phyloP scores from a whole-genome alignment of 2,329 filamentous ascomycete genomes.

The Paradendryphiella salina region DNA sequence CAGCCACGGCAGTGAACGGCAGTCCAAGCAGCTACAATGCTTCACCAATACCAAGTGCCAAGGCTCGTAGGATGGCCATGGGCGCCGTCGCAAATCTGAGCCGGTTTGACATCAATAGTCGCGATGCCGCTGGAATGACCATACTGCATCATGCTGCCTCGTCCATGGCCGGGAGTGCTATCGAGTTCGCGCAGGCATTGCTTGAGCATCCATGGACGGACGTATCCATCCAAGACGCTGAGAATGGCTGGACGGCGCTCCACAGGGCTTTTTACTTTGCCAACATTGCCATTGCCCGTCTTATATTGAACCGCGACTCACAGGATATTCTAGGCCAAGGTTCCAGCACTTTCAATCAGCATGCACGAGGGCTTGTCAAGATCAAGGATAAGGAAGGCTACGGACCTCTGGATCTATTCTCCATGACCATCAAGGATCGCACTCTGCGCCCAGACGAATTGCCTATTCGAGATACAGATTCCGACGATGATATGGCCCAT shows the following conservation, averaged over 20 bases:
- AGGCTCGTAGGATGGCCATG: constrained; percentile 39
- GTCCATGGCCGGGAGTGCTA: constrained; percentile 68
- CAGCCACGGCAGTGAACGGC: constrained; percentile 46
- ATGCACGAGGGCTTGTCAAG: constrained; percentile 79
- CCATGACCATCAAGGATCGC: constrained; percentile 80
- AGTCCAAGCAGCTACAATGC: constrained; percentile 54
- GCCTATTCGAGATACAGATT: constrained; percentile 52
- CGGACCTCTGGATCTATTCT: constrained; percentile 91
- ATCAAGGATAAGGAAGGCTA: constrained; percentile 95
- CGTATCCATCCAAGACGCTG: constrained; percentile 81
- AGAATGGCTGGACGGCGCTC: constrained; percentile 94
- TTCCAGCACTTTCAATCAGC: constrained; percentile 60
- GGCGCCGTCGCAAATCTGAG: constrained; percentile 50
- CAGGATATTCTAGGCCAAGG: constrained; percentile 66
- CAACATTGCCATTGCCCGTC: constrained; percentile 81
- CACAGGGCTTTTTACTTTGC: constrained; percentile 89
- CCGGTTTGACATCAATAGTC: constrained; percentile 77
- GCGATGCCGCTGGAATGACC: constrained; percentile 79
- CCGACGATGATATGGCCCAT: constrained; percentile 54
- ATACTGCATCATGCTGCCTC: constrained; percentile 83
- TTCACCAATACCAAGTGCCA: constrained; percentile 49
- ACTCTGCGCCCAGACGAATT: constrained; percentile 55
- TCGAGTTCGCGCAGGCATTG: constrained; percentile 75
- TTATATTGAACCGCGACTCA: constrained; percentile 77
- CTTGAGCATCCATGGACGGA: constrained; percentile 82